Evolutionary conservation across 805 yeast species (phyloP), one percentile per base, ranked within the genome.

Genomic region (Candida dajiaensis): DNA sequence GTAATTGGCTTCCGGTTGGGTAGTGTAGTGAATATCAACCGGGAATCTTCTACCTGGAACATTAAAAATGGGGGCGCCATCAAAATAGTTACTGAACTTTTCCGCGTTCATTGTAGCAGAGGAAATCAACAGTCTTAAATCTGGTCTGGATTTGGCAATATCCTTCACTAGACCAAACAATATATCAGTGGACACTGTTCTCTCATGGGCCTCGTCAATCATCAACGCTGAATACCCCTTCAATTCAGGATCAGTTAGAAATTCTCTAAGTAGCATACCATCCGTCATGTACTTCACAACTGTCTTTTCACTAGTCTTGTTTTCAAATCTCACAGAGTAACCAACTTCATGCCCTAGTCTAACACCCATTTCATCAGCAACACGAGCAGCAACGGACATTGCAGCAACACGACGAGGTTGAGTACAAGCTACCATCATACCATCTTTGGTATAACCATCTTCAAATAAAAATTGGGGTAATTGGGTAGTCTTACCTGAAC

Each of bases 361-460:
- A 1, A 81, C 81, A 8, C 83, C 83, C 74, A 88, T 81, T 65
- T 92, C 99, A 40, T 87, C 89, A 0, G 97, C 89, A 1, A 92
- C 98, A 58, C 99, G 77, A 2, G 84, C 65, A 0, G 99, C 97
- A 41, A 89, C 96, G 41, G 88, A 83, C 44, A 81, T 85, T 0
- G 98, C 98, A 0, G 98, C 98, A 9, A 92, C 97, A 58, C 98
- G 73, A 57, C 98, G 77, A 0, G 98, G 98, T 63, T 90, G 97
- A 0, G 97, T 90, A 56, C 96, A 88, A 1, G 89, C 96, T 6
- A 90, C 73, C 50, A 70, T 79, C 35, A 86, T 70, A 0, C 78
- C 77, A 33, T 66, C 62, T 33, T 70, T 57, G 2, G 89, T 74
- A 55, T 81, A 89, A 0, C 96, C 96, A 20, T 85, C 90, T 56